Base-by-base conservation (phyloP, 352 stramenopile species). In the Pythium insidiosum region DNA sequence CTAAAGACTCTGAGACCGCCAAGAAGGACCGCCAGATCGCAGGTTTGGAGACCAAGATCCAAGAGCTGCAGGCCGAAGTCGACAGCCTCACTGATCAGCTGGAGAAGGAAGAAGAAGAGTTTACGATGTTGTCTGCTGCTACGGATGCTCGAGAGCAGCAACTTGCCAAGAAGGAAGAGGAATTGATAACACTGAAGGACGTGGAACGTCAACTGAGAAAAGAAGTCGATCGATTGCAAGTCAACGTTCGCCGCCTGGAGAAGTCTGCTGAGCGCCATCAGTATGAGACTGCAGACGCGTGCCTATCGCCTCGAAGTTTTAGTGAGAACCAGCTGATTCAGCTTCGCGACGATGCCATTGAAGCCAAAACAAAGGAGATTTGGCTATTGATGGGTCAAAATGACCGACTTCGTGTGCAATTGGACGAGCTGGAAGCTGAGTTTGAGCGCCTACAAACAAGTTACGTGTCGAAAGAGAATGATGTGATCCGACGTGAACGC, bases 261-360 rank as follows among this genome's bases (percentile, higher is more conserved):
- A 77, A 75, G 47, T 68, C 46, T 11, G 64, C 72, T 0, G 63
- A 71, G 29, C 52, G 70, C 0, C 38, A 66, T 31, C 59, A 73
- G 10, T 67, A 65, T 3, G 53, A 70, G 28, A 59, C 49, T 0
- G 61, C 58, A 9, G 78, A 91, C 37, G 78, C 68, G 4, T 86
- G 75, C 33, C 45, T 91, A 6, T 88, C 73, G 7, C 75, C 78
- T 21, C 71, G 75, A 0, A 86, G 75, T 51, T 91, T 83, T 38
- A 63, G 52, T 15, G 78, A 91, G 41, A 82, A 78, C 33, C 71
- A 87, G 40, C 59, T 91, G 20, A 82, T 91, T 26, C 60, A 67
- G 30, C 58, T 91, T 11, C 66, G 78, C 1, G 78, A 91, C 44
- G 78, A 91, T 30, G 72, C 73, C 21, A 75, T 91, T 37, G 50